Evolutionary conservation across 352 stramenopile genomes (phyloP).

Genomic region (Globisporangium recalcitrans): DNA sequence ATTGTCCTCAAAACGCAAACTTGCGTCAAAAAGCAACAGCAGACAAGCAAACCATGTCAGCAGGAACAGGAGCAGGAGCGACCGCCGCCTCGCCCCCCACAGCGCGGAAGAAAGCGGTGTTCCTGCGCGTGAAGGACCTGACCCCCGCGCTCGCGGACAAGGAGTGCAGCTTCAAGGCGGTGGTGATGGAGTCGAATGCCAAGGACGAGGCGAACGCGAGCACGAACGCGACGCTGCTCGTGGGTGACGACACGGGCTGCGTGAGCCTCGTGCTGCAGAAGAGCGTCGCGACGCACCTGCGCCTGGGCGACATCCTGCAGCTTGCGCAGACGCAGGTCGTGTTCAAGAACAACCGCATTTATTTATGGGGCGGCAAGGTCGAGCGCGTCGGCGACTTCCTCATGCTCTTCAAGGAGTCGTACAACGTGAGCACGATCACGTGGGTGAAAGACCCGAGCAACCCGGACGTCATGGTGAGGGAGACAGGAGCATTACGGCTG

Average conservation of each 20-base stretch:
- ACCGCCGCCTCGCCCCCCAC: constrained; percentile 4
- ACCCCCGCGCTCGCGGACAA: constrained; percentile 48
- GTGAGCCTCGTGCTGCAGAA: constrained; percentile 79
- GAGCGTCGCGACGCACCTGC: constrained; percentile 56
- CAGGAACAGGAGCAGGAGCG: too few relatives aligned
- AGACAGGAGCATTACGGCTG: too few relatives aligned
- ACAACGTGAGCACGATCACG: constrained; percentile 78
- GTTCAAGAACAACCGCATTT: constrained; percentile 73
- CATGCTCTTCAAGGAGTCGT: constrained; percentile 80
- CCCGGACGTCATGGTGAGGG: constrained; percentile 48
- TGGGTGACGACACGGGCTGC: constrained; percentile 78
- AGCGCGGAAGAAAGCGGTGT: constrained; percentile 47
- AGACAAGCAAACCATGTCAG: too few relatives aligned
- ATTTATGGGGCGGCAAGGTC: constrained; percentile 75
- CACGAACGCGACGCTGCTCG: constrained; percentile 76
- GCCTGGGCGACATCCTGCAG: constrained; percentile 71
- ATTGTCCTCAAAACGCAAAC: too few relatives aligned
- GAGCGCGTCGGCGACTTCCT: constrained; percentile 84
- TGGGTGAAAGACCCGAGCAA: constrained; percentile 81
- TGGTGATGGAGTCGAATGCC: constrained; percentile 79
- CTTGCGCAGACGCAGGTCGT: constrained; percentile 64
- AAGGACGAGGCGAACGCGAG: constrained; percentile 74
- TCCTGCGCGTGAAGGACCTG: constrained; percentile 73
- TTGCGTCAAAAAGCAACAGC: too few relatives aligned
- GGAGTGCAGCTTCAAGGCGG: constrained; percentile 68